Conservation (phyloP, 257 asterid genomes). For the Paraleonurus japonicus region DNA sequence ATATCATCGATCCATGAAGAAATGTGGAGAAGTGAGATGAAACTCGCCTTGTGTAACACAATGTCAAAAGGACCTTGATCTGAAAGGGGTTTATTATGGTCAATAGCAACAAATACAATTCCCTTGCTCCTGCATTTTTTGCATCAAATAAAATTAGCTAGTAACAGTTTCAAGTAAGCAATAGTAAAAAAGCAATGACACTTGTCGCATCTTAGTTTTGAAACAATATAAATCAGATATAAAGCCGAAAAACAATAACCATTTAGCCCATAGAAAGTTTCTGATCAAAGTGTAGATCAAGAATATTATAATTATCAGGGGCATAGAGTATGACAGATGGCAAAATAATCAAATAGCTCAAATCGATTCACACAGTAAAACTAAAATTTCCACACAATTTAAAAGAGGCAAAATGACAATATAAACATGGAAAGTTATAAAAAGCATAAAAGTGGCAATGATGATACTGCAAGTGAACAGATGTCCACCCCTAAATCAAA, state of each 20-base stretch:
- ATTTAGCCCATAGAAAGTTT: constrained; percentile 6
- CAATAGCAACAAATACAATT: constrained; percentile 78
- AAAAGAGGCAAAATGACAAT: not conserved
- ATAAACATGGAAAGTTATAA: not conserved
- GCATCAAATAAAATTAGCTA: constrained; percentile 23
- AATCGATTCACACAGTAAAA: not conserved
- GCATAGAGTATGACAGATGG: constrained; percentile 2
- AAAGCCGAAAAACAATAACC: not conserved
- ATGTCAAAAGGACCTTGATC: constrained; percentile 90
- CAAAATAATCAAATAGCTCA: not conserved
- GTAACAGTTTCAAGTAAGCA: not conserved
- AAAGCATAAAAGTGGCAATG: constrained; percentile 2
- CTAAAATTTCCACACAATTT: not conserved
- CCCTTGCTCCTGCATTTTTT: constrained; percentile 61
- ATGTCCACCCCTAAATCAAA: constrained; percentile 3
- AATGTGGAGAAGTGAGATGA: not conserved
- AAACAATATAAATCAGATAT: no score
- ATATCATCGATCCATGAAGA: not conserved
- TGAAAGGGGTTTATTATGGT: constrained; percentile 66
- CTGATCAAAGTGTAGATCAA: constrained; percentile 2
- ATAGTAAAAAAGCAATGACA: not conserved
- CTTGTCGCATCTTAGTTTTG: no score
- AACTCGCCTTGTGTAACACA: constrained; percentile 70
- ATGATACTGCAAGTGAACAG: not conserved
- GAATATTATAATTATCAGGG: not conserved